Base-by-base conservation (phyloP, 108 stramenopile species). In the Skeletonema marinoi region DNA sequence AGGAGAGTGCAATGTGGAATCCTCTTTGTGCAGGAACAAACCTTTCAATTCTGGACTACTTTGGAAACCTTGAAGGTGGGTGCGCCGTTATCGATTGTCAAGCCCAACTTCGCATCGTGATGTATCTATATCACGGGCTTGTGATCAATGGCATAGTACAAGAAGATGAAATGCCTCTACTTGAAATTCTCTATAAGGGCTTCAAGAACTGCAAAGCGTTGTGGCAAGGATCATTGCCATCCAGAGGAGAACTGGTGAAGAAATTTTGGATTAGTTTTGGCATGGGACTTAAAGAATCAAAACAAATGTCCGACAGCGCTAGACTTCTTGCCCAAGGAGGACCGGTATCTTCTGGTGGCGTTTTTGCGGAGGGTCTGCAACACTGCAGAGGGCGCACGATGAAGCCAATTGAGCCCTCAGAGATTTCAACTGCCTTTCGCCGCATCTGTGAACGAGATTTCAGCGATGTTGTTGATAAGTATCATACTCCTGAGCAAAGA, bases 101-200 rank as follows among this genome's bases (percentile, higher is more conserved):
- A 62, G 77, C 80, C 32, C 88, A 86, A 38, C 75, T 88, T 6
- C 67, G 88, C 9, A 77, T 88, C 16, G 41, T 62, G 2, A 56
- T 88, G 42, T 81, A 86, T 70, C 51, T 88, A 13, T 88, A 81
- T 60, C 81, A 88, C 81, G 85, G 83, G 13, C 75, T 88, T 59
- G 2, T 72, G 29, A 59, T 70, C 2, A 77, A 75, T 46, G 72
- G 68, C 21, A 70, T 78, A 10, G 60, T 88, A 8, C 17, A 51
- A 3, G 13, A 42, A 50, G 85, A 75, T 17, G 31, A 80, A 16
- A 21, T 77, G 13, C 66, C 51, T 41, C 16, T 86, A 8, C 65
- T 88, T 41, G 75, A 86, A 54, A 48, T 39, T 42, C 35, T 88
- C 36, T 78, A 85, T 70, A 63, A 80, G 2, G 21, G 35, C 4